Evolutionary conservation across 2,329 filamentous ascomycete species (phyloP), one percentile per base, ranked within the genome.

Genomic region (Monilinia aucupariae): DNA sequence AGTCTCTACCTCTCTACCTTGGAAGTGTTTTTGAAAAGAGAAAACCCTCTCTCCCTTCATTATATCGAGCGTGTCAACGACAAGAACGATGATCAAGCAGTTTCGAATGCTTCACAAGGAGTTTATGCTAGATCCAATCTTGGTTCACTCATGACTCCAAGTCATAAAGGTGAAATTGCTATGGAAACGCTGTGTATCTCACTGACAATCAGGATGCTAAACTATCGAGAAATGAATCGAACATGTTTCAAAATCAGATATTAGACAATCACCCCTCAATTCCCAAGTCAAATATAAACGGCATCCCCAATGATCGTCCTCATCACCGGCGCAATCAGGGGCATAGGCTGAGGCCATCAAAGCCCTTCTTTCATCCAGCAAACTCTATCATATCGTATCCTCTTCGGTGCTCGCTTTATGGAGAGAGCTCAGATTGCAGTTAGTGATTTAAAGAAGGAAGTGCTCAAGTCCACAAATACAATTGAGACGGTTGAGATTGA

Each of bases 271-370:
- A 30, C 1, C 22, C 22, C 17, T 30, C 52, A 8, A 15, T 7
- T n/a, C 20, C 17, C 37, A 15, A 7, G 12, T 30, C 2, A 30
- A 47, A 30, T n/a, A n/a, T n/a, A n/a, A 62, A 67, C 67, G 67
- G 34, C 61, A 32, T 32, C 59, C 12, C 41, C 20, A 51, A 67
- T 64, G 25, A 66, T 76, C 37, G 71, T 74, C 59, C 73, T 78
- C 51, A 67, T 79, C 43, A 78, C 77, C 9, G 77, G 77, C 8
- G 76, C 74, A 80, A 78, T n/a, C 67, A 73, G 75, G 66, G 78
- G 78, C 52, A 75, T 79, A 25, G 78, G 78, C 55, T 77, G 76
- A 77, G 61, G 75, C 73, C n/a, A 73, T 75, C 25, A 75, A 76
- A 62, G 75, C 77, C 43, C 70, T 80, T 25, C 71, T 74, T 10